Percentiles rank a stretch among this genome's conserved stretches.
These are phyloP conservation scores for Coemansia sp. DNA, from an alignment of 192 early-diverging fungal species.

Conservation along the genomic window DNA sequence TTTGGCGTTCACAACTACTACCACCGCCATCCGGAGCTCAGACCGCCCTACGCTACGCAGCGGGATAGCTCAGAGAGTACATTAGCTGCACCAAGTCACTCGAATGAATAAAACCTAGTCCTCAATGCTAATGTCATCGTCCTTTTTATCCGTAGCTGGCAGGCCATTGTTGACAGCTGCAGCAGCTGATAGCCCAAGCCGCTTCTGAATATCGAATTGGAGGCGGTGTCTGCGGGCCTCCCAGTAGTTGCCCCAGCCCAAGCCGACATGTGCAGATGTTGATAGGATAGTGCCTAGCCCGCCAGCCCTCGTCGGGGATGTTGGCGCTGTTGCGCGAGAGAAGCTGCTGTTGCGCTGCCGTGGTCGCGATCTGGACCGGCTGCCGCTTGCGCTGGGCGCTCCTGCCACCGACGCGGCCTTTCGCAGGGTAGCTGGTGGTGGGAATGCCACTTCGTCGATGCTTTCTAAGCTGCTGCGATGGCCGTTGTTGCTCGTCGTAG, in stretches of 20 bases:
- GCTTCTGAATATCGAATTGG: constrained; percentile 35
- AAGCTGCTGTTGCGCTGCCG: constrained; percentile 37
- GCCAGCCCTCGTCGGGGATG: neutral
- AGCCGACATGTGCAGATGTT: constrained; percentile 32
- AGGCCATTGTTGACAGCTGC: neutral
- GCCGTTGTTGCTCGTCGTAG: neutral
- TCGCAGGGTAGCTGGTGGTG: constrained; percentile 26
- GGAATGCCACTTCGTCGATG: neutral
- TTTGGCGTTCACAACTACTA: constrained; percentile 12
- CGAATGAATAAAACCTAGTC: constrained; percentile 1
- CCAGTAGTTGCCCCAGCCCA: constrained; percentile 53
- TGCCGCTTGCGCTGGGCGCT: constrained; percentile 5
- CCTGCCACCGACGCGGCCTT: constrained; percentile 43
- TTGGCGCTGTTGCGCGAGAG: constrained; percentile 10
- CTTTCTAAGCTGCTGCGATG: neutral
- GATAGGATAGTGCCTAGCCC: constrained; percentile 32
- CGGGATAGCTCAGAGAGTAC: neutral
- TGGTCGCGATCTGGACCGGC: constrained; percentile 4
- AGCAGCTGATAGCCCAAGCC: constrained; percentile 17
- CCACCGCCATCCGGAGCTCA: constrained; percentile 11
- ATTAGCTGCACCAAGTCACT: neutral
- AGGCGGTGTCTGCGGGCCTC: constrained; percentile 33
- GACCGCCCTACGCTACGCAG: neutral
- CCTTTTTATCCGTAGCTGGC: neutral
- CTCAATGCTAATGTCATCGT: constrained; percentile 3